phyloP scores from a whole-genome alignment of 305 asterid genomes.

The Nicotiana rustica region DNA sequence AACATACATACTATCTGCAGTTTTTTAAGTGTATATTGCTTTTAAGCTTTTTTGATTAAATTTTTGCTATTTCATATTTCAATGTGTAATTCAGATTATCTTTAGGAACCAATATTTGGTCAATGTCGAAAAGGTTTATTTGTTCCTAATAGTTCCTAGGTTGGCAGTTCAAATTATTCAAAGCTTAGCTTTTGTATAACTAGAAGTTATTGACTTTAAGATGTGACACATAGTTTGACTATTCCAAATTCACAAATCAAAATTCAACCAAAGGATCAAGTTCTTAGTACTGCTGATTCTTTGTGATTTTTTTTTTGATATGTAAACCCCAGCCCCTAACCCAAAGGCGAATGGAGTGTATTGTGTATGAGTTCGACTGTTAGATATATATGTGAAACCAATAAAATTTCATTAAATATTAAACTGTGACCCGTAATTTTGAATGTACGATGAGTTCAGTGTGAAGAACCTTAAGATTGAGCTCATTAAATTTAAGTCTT shows the following conservation, averaged over 20 bases:
- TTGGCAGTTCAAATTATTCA: not conserved
- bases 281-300: conserved; percentile 13
- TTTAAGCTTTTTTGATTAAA: not conserved
- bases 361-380: no score
- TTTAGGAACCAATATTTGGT: not conserved
- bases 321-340: not conserved
- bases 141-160: not conserved
- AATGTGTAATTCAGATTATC: not conserved
- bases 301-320: not conserved
- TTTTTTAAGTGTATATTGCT: conserved; percentile 22
- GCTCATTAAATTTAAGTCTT: no score
- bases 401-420: no score
- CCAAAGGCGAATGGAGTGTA: no score
- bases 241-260: not conserved
- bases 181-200: not conserved
- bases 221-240: conserved; percentile 11
- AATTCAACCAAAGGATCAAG: conserved; percentile 27
- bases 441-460: no score
- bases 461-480: no score
- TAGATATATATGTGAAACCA: no score
- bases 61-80: not conserved
- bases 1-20: not conserved
- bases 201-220: conserved; percentile 15
- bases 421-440: no score
- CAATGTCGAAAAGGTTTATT: not conserved